Base-by-base conservation (phyloP, 75 land plant genomes). In the Larix kaempferi region DNA sequence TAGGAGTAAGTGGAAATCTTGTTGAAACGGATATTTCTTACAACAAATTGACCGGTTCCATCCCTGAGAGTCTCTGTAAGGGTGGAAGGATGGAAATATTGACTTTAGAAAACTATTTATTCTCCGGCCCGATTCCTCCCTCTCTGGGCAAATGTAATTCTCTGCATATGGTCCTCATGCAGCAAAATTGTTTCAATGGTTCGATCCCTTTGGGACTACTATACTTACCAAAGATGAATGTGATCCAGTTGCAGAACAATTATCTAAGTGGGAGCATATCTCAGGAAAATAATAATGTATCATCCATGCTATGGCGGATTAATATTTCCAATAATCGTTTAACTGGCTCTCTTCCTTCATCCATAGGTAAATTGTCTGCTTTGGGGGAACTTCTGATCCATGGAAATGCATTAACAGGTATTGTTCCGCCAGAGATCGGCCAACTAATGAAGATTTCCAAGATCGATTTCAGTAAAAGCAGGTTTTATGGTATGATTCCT, bases 111-210 rank as follows among this genome's bases (percentile, higher is more conserved):
- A 78, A 82, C 44, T 94, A 96, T 59, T 81, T 77, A 57, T 76
- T 96, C 75, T 84, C 84, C 27, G 99, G 99, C 22, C 80, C 81
- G 6, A 87, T 96, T 21, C 98, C 99, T 12, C 81, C 78, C 4
- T 57, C 86, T 16, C 81, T 93, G 4, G 94, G 89, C 14, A 55
- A 74, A 8, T 93, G 96, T 73, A 72, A 77, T 56, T 89, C 92
- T 16, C 76, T 94, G 21, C 87, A 77, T 78, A 80, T 94, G 77
- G 80, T 94, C 35, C 86, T 89, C n/a, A 81, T 96, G 88, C 92
- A 92, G 39, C 83, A 80, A 57, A 96, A 96, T 75, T 78, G 76
- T 65, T 74, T 96, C 21, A 91, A 84, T 27, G 99, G 98, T 10
- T 77, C 86, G 19, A 88, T 95, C 25, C 98, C 94, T 12, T 25